phyloP scores from a whole-genome alignment of 257 asterid species.

The Echium plantagineum region DNA sequence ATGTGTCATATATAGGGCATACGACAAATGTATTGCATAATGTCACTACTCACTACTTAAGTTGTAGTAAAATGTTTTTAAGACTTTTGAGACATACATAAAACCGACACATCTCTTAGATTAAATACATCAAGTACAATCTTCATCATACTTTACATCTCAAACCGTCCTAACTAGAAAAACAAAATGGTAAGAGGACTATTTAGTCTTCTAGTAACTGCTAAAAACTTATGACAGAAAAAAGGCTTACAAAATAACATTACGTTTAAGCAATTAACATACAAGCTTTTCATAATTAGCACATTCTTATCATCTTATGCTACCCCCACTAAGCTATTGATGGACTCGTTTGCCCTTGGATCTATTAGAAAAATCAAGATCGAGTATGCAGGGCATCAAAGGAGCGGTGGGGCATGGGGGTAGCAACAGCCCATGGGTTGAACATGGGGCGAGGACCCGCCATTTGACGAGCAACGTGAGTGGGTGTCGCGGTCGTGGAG shows the following conservation, averaged over 20 bases:
- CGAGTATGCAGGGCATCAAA: slow-evolving; percentile 32
- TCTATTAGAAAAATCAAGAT: slow-evolving; percentile 14
- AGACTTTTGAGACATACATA: too few species aligned
- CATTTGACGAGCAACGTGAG: slow-evolving; percentile 2
- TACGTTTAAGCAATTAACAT: background rate
- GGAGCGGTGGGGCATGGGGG: slow-evolving; percentile 20
- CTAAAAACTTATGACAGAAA: too few species aligned
- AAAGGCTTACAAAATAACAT: background rate
- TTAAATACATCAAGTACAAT: too few species aligned
- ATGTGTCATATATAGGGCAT: too few species aligned
- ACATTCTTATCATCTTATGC: background rate
- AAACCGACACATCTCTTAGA: too few species aligned
- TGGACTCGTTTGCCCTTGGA: slow-evolving; percentile 4
- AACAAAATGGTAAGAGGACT: too few species aligned
- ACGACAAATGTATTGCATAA: too few species aligned
- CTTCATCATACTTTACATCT: too few species aligned
- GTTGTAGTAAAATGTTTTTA: too few species aligned
- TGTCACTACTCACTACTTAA: too few species aligned
- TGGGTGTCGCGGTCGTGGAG: slow-evolving; percentile 3
- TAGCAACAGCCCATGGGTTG: slow-evolving; percentile 33
- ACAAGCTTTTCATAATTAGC: background rate
- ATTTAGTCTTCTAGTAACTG: too few species aligned
- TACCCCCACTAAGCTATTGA: background rate
- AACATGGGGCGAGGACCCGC: slow-evolving; percentile 24
- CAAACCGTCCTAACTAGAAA: too few species aligned